Base-by-base conservation (phyloP, 306 rosid genomes). In the Rosa chinensis region DNA sequence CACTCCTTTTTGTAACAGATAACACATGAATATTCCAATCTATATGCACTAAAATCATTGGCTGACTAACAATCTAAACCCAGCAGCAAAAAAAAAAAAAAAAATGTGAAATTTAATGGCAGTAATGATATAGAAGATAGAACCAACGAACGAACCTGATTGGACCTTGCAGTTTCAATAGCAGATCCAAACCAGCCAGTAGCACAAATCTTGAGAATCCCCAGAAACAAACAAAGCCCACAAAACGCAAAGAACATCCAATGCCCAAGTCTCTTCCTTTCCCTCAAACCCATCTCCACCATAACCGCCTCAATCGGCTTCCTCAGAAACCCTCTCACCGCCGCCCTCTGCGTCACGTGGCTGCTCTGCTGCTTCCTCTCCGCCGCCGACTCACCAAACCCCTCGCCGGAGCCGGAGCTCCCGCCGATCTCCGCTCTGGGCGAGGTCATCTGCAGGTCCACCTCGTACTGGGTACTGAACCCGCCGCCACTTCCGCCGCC, bases 121-220 rank as follows among this genome's bases (percentile, higher is more conserved):
- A 7, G 6, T 53, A 39, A 11, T 18, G 1, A 61, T 1, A 25
- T 5, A 10, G 1, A 62, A 61, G 0, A 25, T 5, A 10, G 1
- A 62, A 13, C 48, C 53, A 50, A 53, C 83, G 59, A 58, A 53
- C 84, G 59, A 58, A 95, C 99, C 97, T 84, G 83, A 79, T 80
- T 80, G 32, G 85, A 85, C 81, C 84, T 83, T 35, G 91, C 86
- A 84, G 76, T 80, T 61, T 93, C 94, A 21, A 95, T 85, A 68
- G 93, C 89, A 79, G 94, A 95, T 95, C 99, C 98, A 84, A 95
- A 88, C 99, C 99, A 95, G 1, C 99, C 98, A 84, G 91, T 89
- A 12, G 94, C 91, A 75, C 97, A 93, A n/a, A 95, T 95, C 89
- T 93, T 95, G 42, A 95, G 58, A 52, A 93, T 86, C 53, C 96